Evolutionary conservation across 2,329 filamentous ascomycete genomes (phyloP).

Genomic region (Pseudonectria foliicola): DNA sequence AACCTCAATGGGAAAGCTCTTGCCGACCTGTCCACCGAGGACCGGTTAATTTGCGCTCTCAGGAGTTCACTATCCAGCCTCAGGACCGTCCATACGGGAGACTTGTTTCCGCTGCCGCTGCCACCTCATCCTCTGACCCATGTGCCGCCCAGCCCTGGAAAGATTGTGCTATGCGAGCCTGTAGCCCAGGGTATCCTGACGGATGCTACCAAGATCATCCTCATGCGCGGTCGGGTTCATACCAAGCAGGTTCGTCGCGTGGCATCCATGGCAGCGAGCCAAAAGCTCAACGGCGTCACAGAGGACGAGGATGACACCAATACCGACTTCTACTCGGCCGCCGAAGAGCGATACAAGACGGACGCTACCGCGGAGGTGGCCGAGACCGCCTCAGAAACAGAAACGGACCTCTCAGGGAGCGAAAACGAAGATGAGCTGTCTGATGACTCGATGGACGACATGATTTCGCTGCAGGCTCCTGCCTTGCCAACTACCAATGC

Average conservation of each 20-base stretch:
- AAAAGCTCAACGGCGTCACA: constrained; percentile 47
- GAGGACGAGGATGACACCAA: constrained; percentile 72
- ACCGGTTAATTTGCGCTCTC: constrained; percentile 58
- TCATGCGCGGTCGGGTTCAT: constrained; percentile 58
- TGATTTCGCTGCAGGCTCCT: constrained; percentile 82
- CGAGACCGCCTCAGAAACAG: constrained; percentile 53
- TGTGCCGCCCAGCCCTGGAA: constrained; percentile 73
- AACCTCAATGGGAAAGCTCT: constrained; percentile 31
- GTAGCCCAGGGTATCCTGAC: constrained; percentile 80
- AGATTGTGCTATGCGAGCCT: constrained; percentile 88
- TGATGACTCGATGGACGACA: constrained; percentile 86
- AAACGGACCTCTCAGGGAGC: constrained; percentile 53
- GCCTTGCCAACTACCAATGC: constrained; percentile 69
- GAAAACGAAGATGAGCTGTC: constrained; percentile 71
- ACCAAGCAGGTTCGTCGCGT: constrained; percentile 43
- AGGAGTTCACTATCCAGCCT: constrained; percentile 67
- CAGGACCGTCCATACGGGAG: constrained; percentile 74
- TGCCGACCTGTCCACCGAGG: constrained; percentile 38
- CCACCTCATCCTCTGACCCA: constrained; percentile 83
- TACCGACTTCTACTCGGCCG: constrained; percentile 89
- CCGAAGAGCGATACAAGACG: constrained; percentile 65
- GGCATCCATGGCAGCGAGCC: constrained; percentile 35
- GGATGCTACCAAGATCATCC: constrained; percentile 73
- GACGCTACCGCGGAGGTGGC: constrained; percentile 52
- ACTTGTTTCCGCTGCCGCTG: constrained; percentile 70